These are phyloP conservation scores for Blastomyces parvus DNA, from an alignment of 2,329 filamentous ascomycete genomes.

Conservation along the genomic window DNA sequence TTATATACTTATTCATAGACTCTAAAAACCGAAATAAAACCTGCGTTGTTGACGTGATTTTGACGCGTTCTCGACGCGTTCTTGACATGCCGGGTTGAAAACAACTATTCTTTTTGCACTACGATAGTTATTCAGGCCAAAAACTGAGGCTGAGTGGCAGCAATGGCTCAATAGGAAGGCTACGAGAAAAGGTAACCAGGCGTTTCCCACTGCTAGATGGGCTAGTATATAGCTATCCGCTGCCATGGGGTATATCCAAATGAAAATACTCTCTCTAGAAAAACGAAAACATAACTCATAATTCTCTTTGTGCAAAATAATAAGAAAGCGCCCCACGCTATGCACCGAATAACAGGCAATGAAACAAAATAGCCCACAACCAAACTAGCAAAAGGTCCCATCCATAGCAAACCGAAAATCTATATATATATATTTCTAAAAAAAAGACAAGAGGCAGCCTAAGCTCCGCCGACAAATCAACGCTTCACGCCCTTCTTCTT, in stretches of 20 bases:
- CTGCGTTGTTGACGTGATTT: background rate
- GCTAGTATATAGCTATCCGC: no score
- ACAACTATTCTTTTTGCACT: background rate
- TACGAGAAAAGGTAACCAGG: background rate
- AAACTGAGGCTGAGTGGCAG: background rate
- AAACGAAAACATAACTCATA: background rate
- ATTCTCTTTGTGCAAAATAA: background rate
- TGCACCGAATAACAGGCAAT: background rate
- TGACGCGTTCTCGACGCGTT: background rate
- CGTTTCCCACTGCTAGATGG: no score
- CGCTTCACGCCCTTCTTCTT: conserved; percentile 11
- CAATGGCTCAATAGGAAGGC: background rate
- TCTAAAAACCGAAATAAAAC: background rate
- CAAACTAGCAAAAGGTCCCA: background rate
- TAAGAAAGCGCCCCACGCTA: background rate
- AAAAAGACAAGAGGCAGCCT: background rate
- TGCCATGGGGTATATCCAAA: background rate
- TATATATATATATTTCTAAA: background rate
- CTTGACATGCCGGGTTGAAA: background rate
- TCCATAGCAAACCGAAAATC: background rate
- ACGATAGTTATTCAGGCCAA: background rate
- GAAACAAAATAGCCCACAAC: background rate
- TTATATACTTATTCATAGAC: background rate
- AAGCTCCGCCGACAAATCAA: background rate
- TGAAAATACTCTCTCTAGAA: background rate